Percentiles rank a stretch among this genome's conserved stretches.
phyloP scores from a whole-genome alignment of 345 rosid genomes.

The Passiflora organensis region DNA sequence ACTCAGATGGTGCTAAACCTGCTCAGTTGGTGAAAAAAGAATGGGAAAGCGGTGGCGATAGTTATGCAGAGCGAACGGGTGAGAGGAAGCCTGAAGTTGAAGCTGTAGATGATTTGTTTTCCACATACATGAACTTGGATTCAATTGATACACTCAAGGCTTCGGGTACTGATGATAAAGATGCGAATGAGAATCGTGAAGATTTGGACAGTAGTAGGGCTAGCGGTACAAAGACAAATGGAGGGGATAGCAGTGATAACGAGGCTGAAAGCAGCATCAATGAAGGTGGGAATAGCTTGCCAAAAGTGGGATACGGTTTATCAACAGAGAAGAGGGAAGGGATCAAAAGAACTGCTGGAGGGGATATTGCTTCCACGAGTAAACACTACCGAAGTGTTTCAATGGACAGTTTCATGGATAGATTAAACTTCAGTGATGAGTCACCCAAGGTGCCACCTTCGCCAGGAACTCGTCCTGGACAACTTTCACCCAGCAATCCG shows the following conservation, averaged over 20 bases:
- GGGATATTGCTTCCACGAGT: conserved; percentile 60
- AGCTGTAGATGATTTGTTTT: conserved; percentile 80
- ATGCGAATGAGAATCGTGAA: conserved; percentile 60
- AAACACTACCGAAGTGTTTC: conserved; percentile 92
- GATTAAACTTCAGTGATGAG: conserved; percentile 68
- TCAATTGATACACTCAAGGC: conserved; percentile 76
- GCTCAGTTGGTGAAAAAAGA: conserved; percentile 47
- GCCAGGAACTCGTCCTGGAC: conserved; percentile 58
- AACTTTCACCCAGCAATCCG: conserved; percentile 62
- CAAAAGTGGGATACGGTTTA: conserved; percentile 35
- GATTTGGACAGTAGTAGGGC: conserved; percentile 87
- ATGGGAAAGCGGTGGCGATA: conserved; percentile 49
- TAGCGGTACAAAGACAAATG: conserved; percentile 82
- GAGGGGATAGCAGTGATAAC: conserved; percentile 81
- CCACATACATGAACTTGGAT: conserved; percentile 93
- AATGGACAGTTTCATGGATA: conserved; percentile 87
- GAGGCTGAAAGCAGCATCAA: conserved; percentile 88
- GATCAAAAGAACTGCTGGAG: conserved; percentile 69
- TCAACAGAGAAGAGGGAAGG: conserved; percentile 62
- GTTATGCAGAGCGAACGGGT: conserved; percentile 51
- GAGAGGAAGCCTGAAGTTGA: conserved; percentile 80
- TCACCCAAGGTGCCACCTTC: conserved; percentile 77
- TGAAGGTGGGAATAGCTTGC: conserved; percentile 47
- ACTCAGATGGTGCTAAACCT: conserved; percentile 32
- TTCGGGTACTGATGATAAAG: conserved; percentile 68